phyloP scores from a whole-genome alignment of 176 grass and related monocot species.

The Triticum monococcum region DNA sequence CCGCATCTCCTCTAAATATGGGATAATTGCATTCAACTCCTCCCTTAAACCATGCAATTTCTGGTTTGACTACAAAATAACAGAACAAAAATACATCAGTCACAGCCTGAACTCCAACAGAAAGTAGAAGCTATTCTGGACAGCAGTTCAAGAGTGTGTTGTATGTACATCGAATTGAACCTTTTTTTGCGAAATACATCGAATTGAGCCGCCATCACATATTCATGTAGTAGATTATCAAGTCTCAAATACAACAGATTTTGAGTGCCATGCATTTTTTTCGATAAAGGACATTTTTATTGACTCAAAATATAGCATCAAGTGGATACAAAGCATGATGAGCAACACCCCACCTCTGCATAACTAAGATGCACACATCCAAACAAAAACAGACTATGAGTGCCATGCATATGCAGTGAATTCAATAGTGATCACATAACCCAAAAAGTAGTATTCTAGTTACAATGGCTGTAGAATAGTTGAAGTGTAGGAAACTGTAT shows the following conservation, averaged over 20 bases:
- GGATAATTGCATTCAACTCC: constrained; percentile 57
- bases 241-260: neutral
- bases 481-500: neutral
- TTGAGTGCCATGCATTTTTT: too few relatives aligned
- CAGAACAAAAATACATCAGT: neutral
- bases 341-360: too few relatives aligned
- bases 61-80: constrained; percentile 57
- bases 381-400: neutral
- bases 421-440: neutral
- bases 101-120: neutral
- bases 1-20: constrained; percentile 76
- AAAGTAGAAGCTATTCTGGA: neutral
- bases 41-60: constrained; percentile 63
- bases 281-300: too few relatives aligned
- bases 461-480: neutral
- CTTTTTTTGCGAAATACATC: too few relatives aligned
- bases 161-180: neutral
- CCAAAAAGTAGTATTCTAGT: neutral
- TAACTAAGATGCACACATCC: too few relatives aligned
- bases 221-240: neutral
- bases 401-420: neutral
- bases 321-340: too few relatives aligned
- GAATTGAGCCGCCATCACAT: neutral
- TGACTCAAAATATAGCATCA: too few relatives aligned
- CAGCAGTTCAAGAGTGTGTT: neutral